Conservation (phyloP, 2,329 filamentous ascomycete genomes). For the Epichloe glyceriae region DNA sequence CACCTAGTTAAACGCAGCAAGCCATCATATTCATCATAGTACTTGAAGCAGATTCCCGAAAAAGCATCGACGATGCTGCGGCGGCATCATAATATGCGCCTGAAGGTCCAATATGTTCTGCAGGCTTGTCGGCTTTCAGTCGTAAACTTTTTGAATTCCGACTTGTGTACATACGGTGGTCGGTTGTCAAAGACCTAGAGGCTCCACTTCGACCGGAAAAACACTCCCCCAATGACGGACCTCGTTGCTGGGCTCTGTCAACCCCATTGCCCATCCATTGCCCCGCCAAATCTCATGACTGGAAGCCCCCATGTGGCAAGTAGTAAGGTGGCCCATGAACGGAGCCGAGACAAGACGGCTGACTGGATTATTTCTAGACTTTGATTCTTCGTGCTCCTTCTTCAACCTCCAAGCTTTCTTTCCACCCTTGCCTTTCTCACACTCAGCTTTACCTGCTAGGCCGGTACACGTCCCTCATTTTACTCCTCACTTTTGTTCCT, state of each 20-base stretch:
- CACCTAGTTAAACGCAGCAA: background rate
- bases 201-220: constrained; percentile 15
- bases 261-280: constrained; percentile 10
- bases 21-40: no score
- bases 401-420: background rate
- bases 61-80: background rate
- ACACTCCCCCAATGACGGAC: constrained; percentile 6
- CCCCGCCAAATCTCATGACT: constrained; percentile 17
- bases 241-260: background rate
- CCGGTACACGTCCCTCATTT: background rate
- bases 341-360: constrained; percentile 6
- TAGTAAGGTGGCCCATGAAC: background rate
- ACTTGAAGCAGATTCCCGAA: background rate
- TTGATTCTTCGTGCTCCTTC: constrained; percentile 9
- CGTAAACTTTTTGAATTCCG: background rate
- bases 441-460: background rate
- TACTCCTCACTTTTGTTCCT: background rate
- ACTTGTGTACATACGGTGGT: no score
- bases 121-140: background rate
- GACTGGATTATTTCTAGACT: constrained; percentile 6
- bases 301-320: background rate
- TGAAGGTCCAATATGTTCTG: background rate
- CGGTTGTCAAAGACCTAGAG: background rate
- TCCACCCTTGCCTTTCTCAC: background rate
- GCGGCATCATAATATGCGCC: background rate